Evolutionary conservation across 2,329 filamentous ascomycete species (phyloP).

Genomic region (Cladosporium oxysporum): DNA sequence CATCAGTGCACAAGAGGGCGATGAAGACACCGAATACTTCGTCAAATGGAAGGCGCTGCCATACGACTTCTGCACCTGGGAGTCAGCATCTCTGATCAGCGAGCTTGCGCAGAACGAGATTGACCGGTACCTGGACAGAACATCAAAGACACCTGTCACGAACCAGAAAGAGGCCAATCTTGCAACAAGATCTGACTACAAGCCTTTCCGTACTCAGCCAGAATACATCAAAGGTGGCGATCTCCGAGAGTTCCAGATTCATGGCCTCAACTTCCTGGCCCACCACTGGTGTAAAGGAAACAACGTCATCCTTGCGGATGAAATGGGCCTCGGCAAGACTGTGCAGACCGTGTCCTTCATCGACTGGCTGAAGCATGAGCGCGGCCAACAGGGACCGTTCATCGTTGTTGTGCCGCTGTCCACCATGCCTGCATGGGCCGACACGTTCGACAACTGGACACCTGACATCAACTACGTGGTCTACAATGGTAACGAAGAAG

Average conservation of each 20-base stretch:
- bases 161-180: slow-evolving; percentile 75
- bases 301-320: slow-evolving; percentile 96
- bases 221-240: slow-evolving; percentile 81
- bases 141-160: slow-evolving; percentile 76
- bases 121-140: slow-evolving; percentile 84
- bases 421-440: slow-evolving; percentile 96
- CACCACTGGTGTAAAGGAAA: slow-evolving; percentile 94
- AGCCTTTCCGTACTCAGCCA: slow-evolving; percentile 76
- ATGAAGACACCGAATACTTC: slow-evolving; percentile 82
- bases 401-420: slow-evolving; percentile 96
- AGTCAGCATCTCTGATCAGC: slow-evolving; percentile 72
- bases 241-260: slow-evolving; percentile 89
- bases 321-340: slow-evolving; percentile 98
- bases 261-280: slow-evolving; percentile 89
- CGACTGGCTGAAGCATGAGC: slow-evolving; percentile 91
- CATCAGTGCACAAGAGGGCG: slow-evolving; percentile 78
- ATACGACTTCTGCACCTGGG: slow-evolving; percentile 96
- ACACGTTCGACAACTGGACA: slow-evolving; percentile 95
- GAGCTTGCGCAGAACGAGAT: slow-evolving; percentile 83
- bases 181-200: slow-evolving; percentile 71
- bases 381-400: slow-evolving; percentile 89
- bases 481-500: slow-evolving; percentile 86
- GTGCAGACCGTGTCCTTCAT: slow-evolving; percentile 97
- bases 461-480: slow-evolving; percentile 96
- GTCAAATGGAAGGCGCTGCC: slow-evolving; percentile 88